Conservation (phyloP, 176 grass and related monocot genomes). For the Thinopyrum elongatum region DNA sequence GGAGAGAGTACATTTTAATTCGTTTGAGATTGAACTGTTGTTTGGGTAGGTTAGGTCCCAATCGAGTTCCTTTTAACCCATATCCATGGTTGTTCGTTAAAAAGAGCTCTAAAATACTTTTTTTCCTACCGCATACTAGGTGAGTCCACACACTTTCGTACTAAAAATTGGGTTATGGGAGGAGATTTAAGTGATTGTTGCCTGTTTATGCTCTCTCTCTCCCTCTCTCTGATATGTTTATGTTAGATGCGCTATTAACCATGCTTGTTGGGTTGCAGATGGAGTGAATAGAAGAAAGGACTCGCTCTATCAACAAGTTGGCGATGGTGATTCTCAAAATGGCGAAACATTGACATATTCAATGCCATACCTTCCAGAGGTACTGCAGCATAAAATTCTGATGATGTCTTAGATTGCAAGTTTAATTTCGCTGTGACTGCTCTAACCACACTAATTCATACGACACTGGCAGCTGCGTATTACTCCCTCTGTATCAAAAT, state of each 20-base stretch:
- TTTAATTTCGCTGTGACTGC: not conserved
- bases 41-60: slow-evolving; percentile 1
- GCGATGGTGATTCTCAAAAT: not conserved
- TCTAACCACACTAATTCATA: not conserved
- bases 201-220: not conserved
- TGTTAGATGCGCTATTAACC: not conserved
- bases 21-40: not conserved
- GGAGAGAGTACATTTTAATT: not conserved
- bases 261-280: not conserved
- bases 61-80: not conserved
- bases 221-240: not conserved
- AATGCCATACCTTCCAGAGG: not conserved
- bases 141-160: too few relatives aligned
- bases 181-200: not conserved
- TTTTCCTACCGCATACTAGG: too few relatives aligned
- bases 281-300: not conserved
- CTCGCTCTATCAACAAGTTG: not conserved
- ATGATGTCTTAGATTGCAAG: not conserved
- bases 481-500: not conserved
- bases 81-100: not conserved
- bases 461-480: not conserved
- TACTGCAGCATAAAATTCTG: not conserved
- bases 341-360: not conserved
- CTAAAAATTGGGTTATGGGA: too few relatives aligned
- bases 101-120: not conserved